phyloP scores from a whole-genome alignment of 2,329 filamentous ascomycete genomes.

The Monosporascus sp. region DNA sequence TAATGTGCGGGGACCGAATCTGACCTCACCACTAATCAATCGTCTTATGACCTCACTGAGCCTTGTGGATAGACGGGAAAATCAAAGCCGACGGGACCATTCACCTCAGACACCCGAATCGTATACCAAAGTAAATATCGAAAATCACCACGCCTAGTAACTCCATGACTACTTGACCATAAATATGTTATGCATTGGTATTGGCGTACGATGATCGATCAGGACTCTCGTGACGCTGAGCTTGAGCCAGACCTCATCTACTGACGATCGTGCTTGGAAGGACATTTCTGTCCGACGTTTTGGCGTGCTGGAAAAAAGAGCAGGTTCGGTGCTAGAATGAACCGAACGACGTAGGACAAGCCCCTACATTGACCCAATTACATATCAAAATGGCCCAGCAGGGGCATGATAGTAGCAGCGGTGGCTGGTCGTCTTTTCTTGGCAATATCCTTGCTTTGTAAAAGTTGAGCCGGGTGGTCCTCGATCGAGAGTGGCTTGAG shows the following conservation, averaged over 20 bases:
- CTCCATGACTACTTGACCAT: no score
- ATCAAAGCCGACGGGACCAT: background rate
- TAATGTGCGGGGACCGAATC: background rate
- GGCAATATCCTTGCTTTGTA: background rate
- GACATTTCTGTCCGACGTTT: background rate
- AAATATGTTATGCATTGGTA: background rate
- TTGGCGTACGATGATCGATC: background rate
- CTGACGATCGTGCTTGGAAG: background rate
- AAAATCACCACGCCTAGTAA: no score
- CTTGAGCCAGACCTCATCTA: background rate
- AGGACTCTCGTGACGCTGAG: background rate
- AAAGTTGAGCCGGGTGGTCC: background rate
- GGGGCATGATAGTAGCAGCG: background rate
- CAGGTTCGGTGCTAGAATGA: constrained; percentile 19
- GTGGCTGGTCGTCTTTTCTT: background rate
- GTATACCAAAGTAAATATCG: no score
- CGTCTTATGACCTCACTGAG: background rate
- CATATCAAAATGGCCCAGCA: background rate
- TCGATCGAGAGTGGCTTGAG: background rate
- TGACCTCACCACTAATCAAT: background rate
- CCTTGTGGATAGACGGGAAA: background rate
- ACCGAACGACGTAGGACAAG: constrained; percentile 14
- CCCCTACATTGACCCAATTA: background rate
- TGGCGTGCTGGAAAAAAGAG: constrained; percentile 2
- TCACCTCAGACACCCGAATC: background rate